Base-by-base conservation (phyloP, 495 filamentous ascomycete species). In the Thermochaetoides thermophila region DNA sequence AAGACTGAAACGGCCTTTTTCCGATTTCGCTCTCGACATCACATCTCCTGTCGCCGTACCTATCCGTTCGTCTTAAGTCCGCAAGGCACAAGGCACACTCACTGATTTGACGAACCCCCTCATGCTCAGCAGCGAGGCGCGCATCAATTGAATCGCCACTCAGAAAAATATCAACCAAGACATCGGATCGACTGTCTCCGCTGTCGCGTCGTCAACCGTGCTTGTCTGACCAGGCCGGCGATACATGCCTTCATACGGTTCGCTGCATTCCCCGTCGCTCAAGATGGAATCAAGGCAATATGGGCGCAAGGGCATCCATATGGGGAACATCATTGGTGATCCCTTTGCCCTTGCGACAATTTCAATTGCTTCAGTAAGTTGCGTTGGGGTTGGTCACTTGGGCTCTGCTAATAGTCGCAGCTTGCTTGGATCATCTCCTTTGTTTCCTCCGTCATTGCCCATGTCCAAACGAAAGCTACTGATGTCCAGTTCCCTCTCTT, bases 341-440 rank as follows among this genome's bases (percentile, higher is more conserved):
- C 91, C 91, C 2, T 95, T 99, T 60, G 86, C 89, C 31, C 71
- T 96, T 25, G 84, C 85, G 26, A 99, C 89, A 11, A 71, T 89
- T 25, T 92, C 84, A 17, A 94, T 99, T 57, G 74, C 85, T 36
- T 66, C 80, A 40, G 86, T 94, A 72, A 55, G 84, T 6, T 24
- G 6, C 70, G 19, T 27, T 15, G 12, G 10, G 15, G 16, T n/a
- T 21, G 33, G 31, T 14, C 17, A 24, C 21, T 24, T 6, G 11
- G 6, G 21, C 11, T 24, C 6, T 24, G 21, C 6, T 24, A n/a
- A n/a, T n/a, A n/a, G n/a, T n/a, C n/a, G 49, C 55, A 95, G 86
- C 71, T 91, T 33, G 86, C 84, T 31, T 99, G 89, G 89, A 55
- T 96, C 35, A 93, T 96, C 45, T 73, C 82, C 9, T 86, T 96